A percentile compares a stretch with the other conserved stretches of the same genome.
These are phyloP conservation scores for Colletotrichum eleusines DNA, from an alignment of 2,329 filamentous ascomycete species.

Conservation along the genomic window DNA sequence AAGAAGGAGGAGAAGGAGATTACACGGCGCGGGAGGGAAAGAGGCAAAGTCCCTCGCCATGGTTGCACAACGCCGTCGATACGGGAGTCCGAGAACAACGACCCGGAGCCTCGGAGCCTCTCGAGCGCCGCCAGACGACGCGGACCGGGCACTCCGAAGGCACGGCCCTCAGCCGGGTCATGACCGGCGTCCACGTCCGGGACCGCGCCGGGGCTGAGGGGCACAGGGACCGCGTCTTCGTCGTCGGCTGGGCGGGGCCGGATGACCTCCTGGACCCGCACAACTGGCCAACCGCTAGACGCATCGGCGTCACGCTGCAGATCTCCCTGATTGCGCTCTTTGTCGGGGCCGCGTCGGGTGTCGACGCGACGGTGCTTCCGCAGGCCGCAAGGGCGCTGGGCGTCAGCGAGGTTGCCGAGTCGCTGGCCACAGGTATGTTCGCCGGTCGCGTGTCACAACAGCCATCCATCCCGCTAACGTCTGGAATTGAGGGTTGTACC, in stretches of 20 bases:
- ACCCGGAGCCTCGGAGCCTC: not conserved
- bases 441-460: not conserved
- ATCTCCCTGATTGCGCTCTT: slow-evolving; percentile 62
- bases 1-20: not conserved
- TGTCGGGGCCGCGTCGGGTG: slow-evolving; percentile 63
- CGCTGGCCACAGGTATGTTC: slow-evolving; percentile 57
- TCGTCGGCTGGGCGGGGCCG: slow-evolving; percentile 50
- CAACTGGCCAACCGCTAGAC: slow-evolving; percentile 57
- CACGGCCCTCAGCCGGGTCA: slow-evolving; percentile 46
- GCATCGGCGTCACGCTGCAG: slow-evolving; percentile 55
- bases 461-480: not conserved
- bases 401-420: slow-evolving; percentile 63
- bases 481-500: slow-evolving; percentile 44
- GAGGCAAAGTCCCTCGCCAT: not conserved
- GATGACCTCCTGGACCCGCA: slow-evolving; percentile 58
- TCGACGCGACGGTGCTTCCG: slow-evolving; percentile 62
- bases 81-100: slow-evolving; percentile 3
- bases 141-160: slow-evolving; percentile 23
- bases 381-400: slow-evolving; percentile 59
- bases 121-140: slow-evolving; percentile 14
- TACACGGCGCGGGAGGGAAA: not conserved
- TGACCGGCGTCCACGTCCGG: slow-evolving; percentile 49
- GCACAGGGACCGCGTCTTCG: slow-evolving; percentile 48
- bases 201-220: slow-evolving; percentile 45
- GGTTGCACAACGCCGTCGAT: not conserved